Evolutionary conservation across 495 filamentous ascomycete genomes (phyloP), one percentile per base, ranked within the genome.

Genomic region (Hypoxylon cercidicola): DNA sequence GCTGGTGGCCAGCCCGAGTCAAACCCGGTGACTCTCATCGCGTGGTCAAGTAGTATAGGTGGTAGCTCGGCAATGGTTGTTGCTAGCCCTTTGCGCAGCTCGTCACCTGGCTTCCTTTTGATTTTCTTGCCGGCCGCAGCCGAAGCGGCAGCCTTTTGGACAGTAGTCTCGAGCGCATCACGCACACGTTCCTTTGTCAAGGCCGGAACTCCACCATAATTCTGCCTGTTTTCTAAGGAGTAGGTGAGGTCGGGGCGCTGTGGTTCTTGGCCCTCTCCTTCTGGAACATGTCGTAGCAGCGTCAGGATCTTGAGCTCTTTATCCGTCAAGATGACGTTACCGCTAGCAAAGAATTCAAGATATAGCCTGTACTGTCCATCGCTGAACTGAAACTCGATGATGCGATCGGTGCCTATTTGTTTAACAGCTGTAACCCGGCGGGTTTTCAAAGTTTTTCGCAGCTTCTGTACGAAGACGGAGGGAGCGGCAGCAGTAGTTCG

Each of bases 241-340:
- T 98, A 98, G 47, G 85, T 85, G 57, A 90, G 66, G 0, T 93
- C 93, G 5, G 92, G 79, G 45, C 90, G 82, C 75, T 93, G 89
- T 30, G 90, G 88, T 47, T 92, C 89, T 66, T 88, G 84, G 0
- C 88, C 91, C 63, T 93, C 91, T 2, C 84, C 81, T 12, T 85
- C 87, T 18, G 84, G 71, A 4, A 99, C 94, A 60, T 88, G 85
- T n/a, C 95, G 88, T 68, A 96, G 79, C 37, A 97, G 77, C 2
- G 89, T 86, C 11, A 97, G 71, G 58, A 97, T 90, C 46, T 85
- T 90, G 54, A 91, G 79, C 12, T 94, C 89, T 37, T 82, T 81
- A 71, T 97, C 92, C 2, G 93, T 96, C 49, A 99, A 80, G 50
- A 99, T 90, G 55, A 99, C 88, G 74, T 99, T 99, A 32, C 95